Conservation (phyloP, 2,329 filamentous ascomycete genomes). For the Cladophialophora chaetospira region DNA sequence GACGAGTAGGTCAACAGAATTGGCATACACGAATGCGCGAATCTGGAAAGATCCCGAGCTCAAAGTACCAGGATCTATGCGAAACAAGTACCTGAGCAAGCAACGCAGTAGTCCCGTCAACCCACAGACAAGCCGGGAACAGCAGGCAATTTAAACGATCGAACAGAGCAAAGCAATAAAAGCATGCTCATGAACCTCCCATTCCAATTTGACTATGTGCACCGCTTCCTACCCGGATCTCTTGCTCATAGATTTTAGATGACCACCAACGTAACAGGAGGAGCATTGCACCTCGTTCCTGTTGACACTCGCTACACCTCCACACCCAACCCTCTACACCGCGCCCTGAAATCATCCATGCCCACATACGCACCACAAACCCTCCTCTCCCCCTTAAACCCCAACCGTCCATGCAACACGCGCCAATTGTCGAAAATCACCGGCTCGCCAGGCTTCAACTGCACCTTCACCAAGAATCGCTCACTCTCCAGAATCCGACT, state of each 20-base stretch:
- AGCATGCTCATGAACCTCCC: background rate
- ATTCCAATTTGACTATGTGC: background rate
- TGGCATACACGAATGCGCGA: too few species aligned
- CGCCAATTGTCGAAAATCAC: conserved; percentile 97
- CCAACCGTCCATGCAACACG: conserved; percentile 80
- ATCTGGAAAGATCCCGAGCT: too few species aligned
- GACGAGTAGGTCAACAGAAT: too few species aligned
- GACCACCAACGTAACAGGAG: too few species aligned
- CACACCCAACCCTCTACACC: conserved; percentile 21
- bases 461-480: conserved; percentile 74
- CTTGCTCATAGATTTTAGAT: too few species aligned
- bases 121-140: background rate
- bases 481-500: conserved; percentile 66
- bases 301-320: conserved; percentile 8
- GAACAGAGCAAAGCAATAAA: background rate
- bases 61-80: too few species aligned
- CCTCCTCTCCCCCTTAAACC: conserved; percentile 79
- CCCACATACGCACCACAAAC: conserved; percentile 89
- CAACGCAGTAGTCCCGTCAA: too few species aligned
- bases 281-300: too few species aligned
- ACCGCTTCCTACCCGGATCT: background rate
- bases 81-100: too few species aligned
- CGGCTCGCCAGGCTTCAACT: conserved; percentile 75
- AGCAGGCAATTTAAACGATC: background rate
- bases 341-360: conserved; percentile 33